A percentile compares a stretch with the other conserved stretches of the same genome.
These are phyloP conservation scores for Globisporangium takayamanum DNA, from an alignment of 352 stramenopile genomes.

Conservation along the genomic window DNA sequence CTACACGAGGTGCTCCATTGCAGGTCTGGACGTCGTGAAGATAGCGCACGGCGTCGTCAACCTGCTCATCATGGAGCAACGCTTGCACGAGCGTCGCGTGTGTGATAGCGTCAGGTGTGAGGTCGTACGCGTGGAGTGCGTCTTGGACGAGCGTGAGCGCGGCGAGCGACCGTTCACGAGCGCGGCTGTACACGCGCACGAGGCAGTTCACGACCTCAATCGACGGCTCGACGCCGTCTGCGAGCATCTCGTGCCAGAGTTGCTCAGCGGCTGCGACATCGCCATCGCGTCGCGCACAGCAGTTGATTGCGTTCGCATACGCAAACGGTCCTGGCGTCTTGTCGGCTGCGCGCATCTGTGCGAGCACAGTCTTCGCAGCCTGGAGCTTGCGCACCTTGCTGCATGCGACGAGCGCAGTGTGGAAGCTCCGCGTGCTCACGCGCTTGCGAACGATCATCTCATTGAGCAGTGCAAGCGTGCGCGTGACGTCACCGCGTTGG, in stretches of 20 bases:
- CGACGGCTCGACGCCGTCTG: constrained; percentile 27
- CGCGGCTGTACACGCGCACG: constrained; percentile 48
- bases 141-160: constrained; percentile 22
- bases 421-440: constrained; percentile 45
- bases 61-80: constrained; percentile 31
- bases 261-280: constrained; percentile 26
- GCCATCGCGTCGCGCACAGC: constrained; percentile 37
- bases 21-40: constrained; percentile 10
- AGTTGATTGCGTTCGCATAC: constrained; percentile 62
- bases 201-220: constrained; percentile 50
- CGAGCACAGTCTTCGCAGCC: constrained; percentile 28
- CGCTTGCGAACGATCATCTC: constrained; percentile 34
- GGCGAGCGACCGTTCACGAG: constrained; percentile 25
- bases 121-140: constrained; percentile 23
- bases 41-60: constrained; percentile 21
- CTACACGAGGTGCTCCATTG: neutral
- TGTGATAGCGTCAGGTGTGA: constrained; percentile 39
- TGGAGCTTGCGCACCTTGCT: constrained; percentile 37
- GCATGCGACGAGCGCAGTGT: constrained; percentile 66
- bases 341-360: constrained; percentile 32
- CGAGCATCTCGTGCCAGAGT: constrained; percentile 43
- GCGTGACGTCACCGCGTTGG: constrained; percentile 29
- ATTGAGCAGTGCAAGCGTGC: constrained; percentile 43
- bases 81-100: constrained; percentile 34
- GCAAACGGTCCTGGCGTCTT: constrained; percentile 29